Percentiles rank a stretch among this genome's conserved stretches.
Conservation (phyloP, 108 stramenopile genomes). For the Skeletonema grethae region DNA sequence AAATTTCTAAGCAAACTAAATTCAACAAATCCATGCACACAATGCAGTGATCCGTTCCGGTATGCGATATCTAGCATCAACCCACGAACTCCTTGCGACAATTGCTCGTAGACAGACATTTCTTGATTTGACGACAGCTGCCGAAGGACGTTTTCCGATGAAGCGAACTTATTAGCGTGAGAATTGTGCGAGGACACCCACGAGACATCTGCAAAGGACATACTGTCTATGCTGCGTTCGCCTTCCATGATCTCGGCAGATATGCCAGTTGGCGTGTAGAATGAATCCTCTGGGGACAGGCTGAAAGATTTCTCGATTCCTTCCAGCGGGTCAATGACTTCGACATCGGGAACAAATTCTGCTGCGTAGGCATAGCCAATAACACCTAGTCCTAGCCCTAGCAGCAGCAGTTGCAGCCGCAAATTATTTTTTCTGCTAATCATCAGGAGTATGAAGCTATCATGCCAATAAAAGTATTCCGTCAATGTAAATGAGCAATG, state of each 20-base stretch:
- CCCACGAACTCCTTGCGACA: conserved; percentile 23
- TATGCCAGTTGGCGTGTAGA: not conserved
- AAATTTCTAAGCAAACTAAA: conserved; percentile 12
- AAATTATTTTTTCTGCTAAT: no score
- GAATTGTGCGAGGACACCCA: conserved; percentile 38
- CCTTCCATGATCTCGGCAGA: not conserved
- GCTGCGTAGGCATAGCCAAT: no score
- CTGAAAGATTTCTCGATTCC: not conserved
- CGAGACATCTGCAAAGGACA: conserved; percentile 14
- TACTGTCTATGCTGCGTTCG: not conserved
- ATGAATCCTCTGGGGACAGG: not conserved
- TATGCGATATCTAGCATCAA: conserved; percentile 21
- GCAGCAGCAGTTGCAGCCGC: no score
- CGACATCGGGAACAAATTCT: no score
- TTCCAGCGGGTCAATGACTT: not conserved
- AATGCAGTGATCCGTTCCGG: not conserved
- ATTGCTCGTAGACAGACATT: conserved; percentile 17
- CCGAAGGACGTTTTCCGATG: conserved; percentile 10
- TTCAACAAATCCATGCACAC: conserved; percentile 27
- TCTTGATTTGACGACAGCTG: conserved; percentile 32
- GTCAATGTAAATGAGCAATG: no score
- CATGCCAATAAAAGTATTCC: no score
- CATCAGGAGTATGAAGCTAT: no score
- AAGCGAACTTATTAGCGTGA: conserved; percentile 24
- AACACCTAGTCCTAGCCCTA: no score